Evolutionary conservation across 2,329 filamentous ascomycete genomes (phyloP).

Genomic region (Metarhizium sp.): DNA sequence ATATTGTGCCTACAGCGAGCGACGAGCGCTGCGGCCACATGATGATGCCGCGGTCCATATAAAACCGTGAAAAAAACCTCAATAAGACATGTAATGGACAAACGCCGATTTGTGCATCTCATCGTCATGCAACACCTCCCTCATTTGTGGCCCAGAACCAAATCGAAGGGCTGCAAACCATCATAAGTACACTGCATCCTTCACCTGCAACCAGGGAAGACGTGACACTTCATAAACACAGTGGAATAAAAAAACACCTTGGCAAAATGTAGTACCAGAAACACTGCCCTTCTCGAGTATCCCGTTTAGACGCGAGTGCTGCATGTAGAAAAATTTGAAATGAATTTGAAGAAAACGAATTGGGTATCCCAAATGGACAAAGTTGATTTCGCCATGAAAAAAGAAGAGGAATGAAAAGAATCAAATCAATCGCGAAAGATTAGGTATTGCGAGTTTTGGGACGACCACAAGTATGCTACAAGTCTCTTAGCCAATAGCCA

Average conservation of each 20-base stretch:
- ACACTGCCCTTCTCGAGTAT: background rate
- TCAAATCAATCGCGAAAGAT: background rate
- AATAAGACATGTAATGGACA: constrained; percentile 6
- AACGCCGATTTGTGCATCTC: constrained; percentile 14
- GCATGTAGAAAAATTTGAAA: background rate
- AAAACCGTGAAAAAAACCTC: background rate
- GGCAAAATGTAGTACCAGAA: background rate
- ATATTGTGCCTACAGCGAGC: background rate
- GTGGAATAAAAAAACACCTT: background rate
- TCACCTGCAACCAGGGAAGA: background rate
- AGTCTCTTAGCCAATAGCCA: constrained; percentile 26
- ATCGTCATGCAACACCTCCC: constrained; percentile 3
- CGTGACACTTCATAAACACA: background rate
- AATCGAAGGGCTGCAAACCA: constrained; percentile 2
- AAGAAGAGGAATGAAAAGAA: background rate
- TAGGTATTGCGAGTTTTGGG: background rate
- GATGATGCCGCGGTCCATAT: background rate
- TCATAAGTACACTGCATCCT: constrained; percentile 10
- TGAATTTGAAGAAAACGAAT: background rate
- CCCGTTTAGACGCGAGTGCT: background rate
- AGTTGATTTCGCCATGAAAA: background rate
- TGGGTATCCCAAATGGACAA: constrained; percentile 7
- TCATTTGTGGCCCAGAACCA: background rate
- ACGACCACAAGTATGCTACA: background rate
- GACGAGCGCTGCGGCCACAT: background rate